phyloP scores from a whole-genome alignment of 2,329 filamentous ascomycete genomes.

The Setomelanomma holmii region DNA sequence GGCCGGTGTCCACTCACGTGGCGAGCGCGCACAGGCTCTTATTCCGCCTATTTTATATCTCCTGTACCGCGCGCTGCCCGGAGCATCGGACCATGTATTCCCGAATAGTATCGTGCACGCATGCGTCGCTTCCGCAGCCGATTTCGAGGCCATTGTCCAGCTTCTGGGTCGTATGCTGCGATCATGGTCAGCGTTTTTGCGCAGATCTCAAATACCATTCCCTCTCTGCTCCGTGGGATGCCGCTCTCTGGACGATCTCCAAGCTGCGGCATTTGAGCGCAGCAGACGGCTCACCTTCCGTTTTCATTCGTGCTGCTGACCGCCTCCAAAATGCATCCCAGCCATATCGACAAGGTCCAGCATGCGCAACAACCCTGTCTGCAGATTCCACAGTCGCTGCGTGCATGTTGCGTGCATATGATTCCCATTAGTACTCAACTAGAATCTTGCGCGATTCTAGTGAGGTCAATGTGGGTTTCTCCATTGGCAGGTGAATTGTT shows the following conservation, averaged over 20 bases:
- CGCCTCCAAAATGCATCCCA: slow-evolving; percentile 22
- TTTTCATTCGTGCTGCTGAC: slow-evolving; percentile 28
- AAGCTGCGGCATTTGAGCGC: slow-evolving; percentile 18
- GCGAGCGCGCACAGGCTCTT: slow-evolving; percentile 23
- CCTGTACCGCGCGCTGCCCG: slow-evolving; percentile 22
- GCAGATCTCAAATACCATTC: slow-evolving; percentile 4
- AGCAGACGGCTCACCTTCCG: slow-evolving; percentile 35
- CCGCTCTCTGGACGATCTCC: background rate
- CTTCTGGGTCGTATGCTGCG: slow-evolving; percentile 12
- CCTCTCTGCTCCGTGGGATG: background rate
- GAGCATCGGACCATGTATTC: slow-evolving; percentile 15
- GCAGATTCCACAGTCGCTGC: background rate
- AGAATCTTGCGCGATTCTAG: background rate
- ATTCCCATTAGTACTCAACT: background rate
- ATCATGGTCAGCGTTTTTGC: slow-evolving; percentile 10
- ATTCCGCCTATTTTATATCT: background rate
- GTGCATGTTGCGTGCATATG: background rate
- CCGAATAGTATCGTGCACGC: slow-evolving; percentile 8
- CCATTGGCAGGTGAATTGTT: background rate
- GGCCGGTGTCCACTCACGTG: slow-evolving; percentile 43
- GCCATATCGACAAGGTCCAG: slow-evolving; percentile 23
- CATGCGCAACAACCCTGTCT: slow-evolving; percentile 15
- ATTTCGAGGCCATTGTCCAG: slow-evolving; percentile 19
- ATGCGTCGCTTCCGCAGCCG: slow-evolving; percentile 11
- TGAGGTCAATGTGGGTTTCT: background rate